Evolutionary conservation across 2,329 filamentous ascomycete genomes (phyloP).

Genomic region (Amylocarpus encephaloides): DNA sequence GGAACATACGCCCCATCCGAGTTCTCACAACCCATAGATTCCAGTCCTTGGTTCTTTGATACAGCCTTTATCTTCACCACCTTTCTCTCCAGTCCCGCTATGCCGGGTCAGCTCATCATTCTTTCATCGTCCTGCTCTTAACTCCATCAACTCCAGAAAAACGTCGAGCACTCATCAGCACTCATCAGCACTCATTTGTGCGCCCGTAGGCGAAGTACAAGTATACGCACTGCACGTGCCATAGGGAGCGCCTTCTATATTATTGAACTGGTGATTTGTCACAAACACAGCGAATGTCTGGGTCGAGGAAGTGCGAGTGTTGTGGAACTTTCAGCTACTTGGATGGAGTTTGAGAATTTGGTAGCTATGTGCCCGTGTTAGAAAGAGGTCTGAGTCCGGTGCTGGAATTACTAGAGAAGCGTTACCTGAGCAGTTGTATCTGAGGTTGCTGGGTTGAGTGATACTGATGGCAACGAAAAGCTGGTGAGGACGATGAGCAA

Average conservation of each 20-base stretch:
- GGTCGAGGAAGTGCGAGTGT: conserved; percentile 31
- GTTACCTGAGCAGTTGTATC: conserved; percentile 33
- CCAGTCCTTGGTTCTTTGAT: conserved; percentile 32
- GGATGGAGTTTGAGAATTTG: conserved; percentile 33
- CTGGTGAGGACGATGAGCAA: too few relatives aligned
- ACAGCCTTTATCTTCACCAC: conserved; percentile 33
- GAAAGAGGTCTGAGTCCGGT: not conserved
- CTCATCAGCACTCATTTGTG: conserved; percentile 29
- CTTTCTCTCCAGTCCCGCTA: conserved; percentile 27
- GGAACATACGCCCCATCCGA: conserved; percentile 1
- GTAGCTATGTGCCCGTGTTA: conserved; percentile 20
- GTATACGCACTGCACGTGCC: conserved; percentile 41
- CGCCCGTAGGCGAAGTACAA: conserved; percentile 31
- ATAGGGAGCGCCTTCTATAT: conserved; percentile 39
- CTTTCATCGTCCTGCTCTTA: not conserved
- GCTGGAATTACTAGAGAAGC: not conserved
- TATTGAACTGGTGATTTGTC: conserved; percentile 41
- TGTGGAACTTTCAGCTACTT: conserved; percentile 36
- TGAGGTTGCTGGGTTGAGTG: conserved; percentile 31
- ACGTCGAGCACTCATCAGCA: conserved; percentile 39
- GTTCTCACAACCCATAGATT: conserved; percentile 3
- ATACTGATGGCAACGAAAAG: conserved; percentile 11
- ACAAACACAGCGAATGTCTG: conserved; percentile 36
- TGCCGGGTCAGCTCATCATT: conserved; percentile 10
- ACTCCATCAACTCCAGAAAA: conserved; percentile 33